Evolutionary conservation across 305 asterid genomes (phyloP).

Genomic region (Nicotiana rustica): DNA sequence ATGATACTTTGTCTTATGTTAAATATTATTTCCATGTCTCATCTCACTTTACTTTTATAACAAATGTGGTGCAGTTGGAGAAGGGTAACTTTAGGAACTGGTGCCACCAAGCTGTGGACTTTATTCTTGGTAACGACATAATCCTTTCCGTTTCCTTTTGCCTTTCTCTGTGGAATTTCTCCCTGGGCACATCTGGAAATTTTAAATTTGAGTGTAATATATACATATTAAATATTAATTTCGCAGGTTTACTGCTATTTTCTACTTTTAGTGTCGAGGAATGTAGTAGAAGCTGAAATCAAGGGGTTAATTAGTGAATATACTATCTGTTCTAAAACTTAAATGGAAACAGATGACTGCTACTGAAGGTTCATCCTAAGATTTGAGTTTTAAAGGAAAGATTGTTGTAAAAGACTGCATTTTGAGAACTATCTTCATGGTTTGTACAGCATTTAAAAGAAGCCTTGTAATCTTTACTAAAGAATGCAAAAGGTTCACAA

Average conservation of each 20-base stretch:
- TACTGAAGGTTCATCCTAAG: slow-evolving; percentile 20
- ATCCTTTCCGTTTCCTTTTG: neutral
- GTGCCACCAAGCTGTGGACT: slow-evolving; percentile 96
- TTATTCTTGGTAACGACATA: slow-evolving; percentile 71
- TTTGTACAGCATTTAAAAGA: neutral
- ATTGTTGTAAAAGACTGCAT: neutral
- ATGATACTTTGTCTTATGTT: slow-evolving; percentile 15
- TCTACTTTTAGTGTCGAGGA: neutral
- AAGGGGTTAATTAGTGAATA: slow-evolving; percentile 3
- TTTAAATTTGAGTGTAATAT: neutral
- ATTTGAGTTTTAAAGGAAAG: neutral
- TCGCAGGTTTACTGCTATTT: neutral
- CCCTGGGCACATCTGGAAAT: slow-evolving; percentile 1
- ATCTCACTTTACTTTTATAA: slow-evolving; percentile 31
- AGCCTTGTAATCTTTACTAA: neutral
- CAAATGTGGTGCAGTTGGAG: slow-evolving; percentile 58
- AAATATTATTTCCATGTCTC: slow-evolving; percentile 28
- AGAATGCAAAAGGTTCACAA: neutral
- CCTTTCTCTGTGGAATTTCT: neutral
- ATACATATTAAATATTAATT: neutral
- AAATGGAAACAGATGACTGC: neutral
- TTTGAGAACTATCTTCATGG: slow-evolving; percentile 18
- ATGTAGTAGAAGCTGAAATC: slow-evolving; percentile 12
- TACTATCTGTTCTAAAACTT: neutral
- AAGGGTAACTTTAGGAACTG: slow-evolving; percentile 68